phyloP scores from a whole-genome alignment of 1,284 basidiomycete genomes.

The Athelia psychrophila region DNA sequence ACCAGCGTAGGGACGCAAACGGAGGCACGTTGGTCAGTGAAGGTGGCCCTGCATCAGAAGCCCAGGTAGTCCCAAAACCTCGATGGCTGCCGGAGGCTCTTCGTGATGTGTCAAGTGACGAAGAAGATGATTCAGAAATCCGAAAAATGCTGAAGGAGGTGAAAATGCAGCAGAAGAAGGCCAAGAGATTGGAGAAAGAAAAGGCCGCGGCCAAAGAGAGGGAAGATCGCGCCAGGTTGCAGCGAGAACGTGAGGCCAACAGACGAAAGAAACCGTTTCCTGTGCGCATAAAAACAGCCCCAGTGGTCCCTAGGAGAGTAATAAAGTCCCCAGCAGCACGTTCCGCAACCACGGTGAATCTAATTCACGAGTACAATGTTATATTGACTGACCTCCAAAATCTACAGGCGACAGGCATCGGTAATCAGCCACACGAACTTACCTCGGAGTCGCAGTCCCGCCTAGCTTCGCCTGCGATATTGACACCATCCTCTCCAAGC shows the following conservation, averaged over 20 bases:
- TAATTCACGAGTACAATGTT: not conserved
- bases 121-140: constrained; percentile 26
- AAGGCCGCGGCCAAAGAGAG: constrained; percentile 11
- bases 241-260: constrained; percentile 11
- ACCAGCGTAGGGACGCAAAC: constrained; percentile 12
- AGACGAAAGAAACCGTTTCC: constrained; percentile 30
- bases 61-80: constrained; percentile 2
- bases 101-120: constrained; percentile 33
- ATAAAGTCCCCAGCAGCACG: not conserved
- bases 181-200: constrained; percentile 2
- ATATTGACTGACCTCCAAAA: no score
- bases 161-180: constrained; percentile 21
- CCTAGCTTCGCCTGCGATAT: not conserved
- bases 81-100: constrained; percentile 28
- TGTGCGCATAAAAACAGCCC: constrained; percentile 6
- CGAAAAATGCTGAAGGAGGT: constrained; percentile 25
- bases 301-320: not conserved
- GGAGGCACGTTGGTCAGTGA: constrained; percentile 8
- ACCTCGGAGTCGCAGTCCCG: not conserved
- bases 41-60: constrained; percentile 4
- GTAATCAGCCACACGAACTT: no score
- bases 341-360: constrained; percentile 3
- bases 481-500: not conserved
- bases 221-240: constrained; percentile 10
- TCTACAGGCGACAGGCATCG: no score